Evolutionary conservation across 495 filamentous ascomycete genomes (phyloP), one percentile per base, ranked within the genome.

Genomic region (Articulospora tetracladia): DNA sequence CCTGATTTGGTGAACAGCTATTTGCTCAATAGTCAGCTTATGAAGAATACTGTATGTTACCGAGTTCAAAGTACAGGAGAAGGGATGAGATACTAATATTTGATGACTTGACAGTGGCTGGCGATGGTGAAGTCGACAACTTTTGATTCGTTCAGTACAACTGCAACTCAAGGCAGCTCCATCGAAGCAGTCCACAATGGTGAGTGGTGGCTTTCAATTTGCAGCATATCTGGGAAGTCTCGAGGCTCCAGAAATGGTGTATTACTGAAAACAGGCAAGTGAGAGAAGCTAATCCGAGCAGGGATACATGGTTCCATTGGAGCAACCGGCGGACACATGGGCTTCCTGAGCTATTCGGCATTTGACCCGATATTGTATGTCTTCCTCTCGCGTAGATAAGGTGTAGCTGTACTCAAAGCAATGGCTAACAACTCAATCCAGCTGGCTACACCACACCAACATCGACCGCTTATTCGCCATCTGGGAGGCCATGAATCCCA

Each of bases 301-400:
- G n/a, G n/a, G n/a, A 63, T 78, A n/a, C 77, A 80, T 61, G 68
- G 62, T n/a, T 60, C 59, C 55, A 63, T 74, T 39, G 76, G 75
- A 3, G 74, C 68, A 3, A 59, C 59, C 8, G 52, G 55, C 30
- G 77, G 77, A 2, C 76, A 78, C 49, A 79, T 80, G 76, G 52
- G 67, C 19, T 64, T 72, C 11, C 64, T 78, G 8, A 65, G 67
- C 1, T 69, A 72, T 12, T 70, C 77, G 0, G 69, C 68, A 0
- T 79, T 77, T 50, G 76, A 77, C 62, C 77, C 77, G 3, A 71
- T 73, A 13, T 79, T 79, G 66, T 79, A 69, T 63, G 62, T 74
- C 11, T 12, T 36, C 28, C 2, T 25, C 12, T 50, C 39, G 2
- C 22, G 3, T 3, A 17, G 17, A 4, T 24, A 22, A 50, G 15